Percentiles rank a stretch among this genome's conserved stretches.
Conservation (phyloP, 2,329 filamentous ascomycete species). For the Trichophyton rubrum region DNA sequence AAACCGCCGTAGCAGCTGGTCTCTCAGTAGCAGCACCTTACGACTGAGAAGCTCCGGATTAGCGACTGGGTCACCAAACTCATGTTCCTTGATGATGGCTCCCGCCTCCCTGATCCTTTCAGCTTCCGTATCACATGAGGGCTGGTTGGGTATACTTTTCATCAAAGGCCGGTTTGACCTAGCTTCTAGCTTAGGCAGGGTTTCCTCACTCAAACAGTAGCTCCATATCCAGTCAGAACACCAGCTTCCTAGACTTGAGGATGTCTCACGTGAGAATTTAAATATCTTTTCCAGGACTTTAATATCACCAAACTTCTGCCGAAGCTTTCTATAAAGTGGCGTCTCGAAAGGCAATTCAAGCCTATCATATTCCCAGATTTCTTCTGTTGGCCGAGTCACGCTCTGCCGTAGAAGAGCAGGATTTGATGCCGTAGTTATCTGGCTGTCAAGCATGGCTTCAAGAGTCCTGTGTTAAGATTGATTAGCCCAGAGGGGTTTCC, state of each 20-base stretch:
- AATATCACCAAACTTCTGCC: conserved; percentile 40
- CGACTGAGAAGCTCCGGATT: conserved; percentile 46
- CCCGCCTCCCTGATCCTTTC: conserved; percentile 47
- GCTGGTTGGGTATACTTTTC: conserved; percentile 6
- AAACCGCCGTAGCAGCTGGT: conserved; percentile 53
- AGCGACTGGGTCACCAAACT: conserved; percentile 30
- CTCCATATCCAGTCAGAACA: conserved; percentile 73
- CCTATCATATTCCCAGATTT: conserved; percentile 45
- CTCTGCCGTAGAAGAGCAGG: conserved; percentile 46
- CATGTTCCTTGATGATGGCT: conserved; percentile 42
- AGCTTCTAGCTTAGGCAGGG: conserved; percentile 50
- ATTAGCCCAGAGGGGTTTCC: not conserved
- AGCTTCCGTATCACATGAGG: conserved; percentile 40
- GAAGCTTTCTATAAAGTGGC: conserved; percentile 48
- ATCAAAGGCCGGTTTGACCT: conserved; percentile 17
- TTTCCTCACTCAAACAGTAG: conserved; percentile 52
- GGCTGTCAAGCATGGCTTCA: conserved; percentile 63
- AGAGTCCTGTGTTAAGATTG: conserved; percentile 42
- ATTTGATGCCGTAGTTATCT: conserved; percentile 66
- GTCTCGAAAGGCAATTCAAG: conserved; percentile 49
- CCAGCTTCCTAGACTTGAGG: conserved; percentile 64
- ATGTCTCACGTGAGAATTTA: conserved; percentile 45
- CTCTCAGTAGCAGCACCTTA: conserved; percentile 56
- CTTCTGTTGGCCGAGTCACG: conserved; percentile 48
- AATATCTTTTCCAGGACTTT: conserved; percentile 46